Evolutionary conservation across 2,329 filamentous ascomycete genomes (phyloP).

Genomic region (Furcasterigmium sp.): DNA sequence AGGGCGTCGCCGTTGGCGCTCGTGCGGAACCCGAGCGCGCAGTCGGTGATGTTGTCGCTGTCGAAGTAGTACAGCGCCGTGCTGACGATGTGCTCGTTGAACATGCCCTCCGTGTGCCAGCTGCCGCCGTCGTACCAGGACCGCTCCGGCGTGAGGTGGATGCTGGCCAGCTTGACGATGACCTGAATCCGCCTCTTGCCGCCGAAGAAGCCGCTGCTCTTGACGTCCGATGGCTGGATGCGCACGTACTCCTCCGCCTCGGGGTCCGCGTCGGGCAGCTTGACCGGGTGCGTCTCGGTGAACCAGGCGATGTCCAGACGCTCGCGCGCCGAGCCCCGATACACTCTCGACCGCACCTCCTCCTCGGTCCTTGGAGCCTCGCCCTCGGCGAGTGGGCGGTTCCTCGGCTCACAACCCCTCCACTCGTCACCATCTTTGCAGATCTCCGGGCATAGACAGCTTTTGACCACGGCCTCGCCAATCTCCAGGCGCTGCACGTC

Average conservation of each 20-base stretch:
- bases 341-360: constrained; percentile 13
- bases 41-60: constrained; percentile 52
- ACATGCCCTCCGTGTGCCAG: constrained; percentile 51
- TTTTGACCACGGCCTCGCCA: constrained; percentile 1
- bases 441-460: constrained; percentile 14
- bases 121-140: constrained; percentile 46
- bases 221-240: constrained; percentile 4
- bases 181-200: constrained; percentile 42
- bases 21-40: constrained; percentile 44
- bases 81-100: constrained; percentile 60
- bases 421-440: constrained; percentile 8
- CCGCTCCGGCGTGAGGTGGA: constrained; percentile 54
- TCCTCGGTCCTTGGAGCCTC: constrained; percentile 14
- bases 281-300: constrained; percentile 15
- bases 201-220: constrained; percentile 10
- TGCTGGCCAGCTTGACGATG: constrained; percentile 58
- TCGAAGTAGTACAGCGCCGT: constrained; percentile 60
- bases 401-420: constrained; percentile 11
- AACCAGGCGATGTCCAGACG: constrained; percentile 21
- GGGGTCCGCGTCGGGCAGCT: constrained; percentile 7
- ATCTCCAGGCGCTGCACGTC: constrained; percentile 17
- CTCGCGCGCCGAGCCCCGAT: constrained; percentile 4
- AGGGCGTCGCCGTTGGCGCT: constrained; percentile 24
- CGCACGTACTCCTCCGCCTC: background rate
- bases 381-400: constrained; percentile 17